Evolutionary conservation across 805 yeast genomes (phyloP), one percentile per base, ranked within the genome.

Genomic region (Suhomyces vadensis): DNA sequence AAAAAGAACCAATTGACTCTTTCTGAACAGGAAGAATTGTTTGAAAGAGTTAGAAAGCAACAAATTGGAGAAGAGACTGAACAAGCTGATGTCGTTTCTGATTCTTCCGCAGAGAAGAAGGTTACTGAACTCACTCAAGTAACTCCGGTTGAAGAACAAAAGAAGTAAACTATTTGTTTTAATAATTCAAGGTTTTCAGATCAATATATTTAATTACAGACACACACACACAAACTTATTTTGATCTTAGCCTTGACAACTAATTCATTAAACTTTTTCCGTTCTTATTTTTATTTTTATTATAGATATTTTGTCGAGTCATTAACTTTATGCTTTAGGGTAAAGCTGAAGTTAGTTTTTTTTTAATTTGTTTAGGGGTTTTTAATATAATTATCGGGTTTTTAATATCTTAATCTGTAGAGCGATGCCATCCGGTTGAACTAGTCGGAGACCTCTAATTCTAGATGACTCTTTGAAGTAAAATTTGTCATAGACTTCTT

Each of bases 21-120:
- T 46, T 55, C 47, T 11, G 67, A 70, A 54, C 61, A 67, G 49
- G 66, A 64, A 16, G 67, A 57, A 31, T 66, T 70, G 53, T 69
- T 70, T 45, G 61, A 51, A 31, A 54, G 61, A 53, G 61, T 69
- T 26, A 48, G 41, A 36, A 26, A 11, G 7, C 33, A 26, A 6
- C 26, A 20, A 27, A 16, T 38, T 4, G 41, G 25, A 7, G 29
- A 22, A 36, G n/a, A 22, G 17, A 23, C 5, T 19, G 36, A 14
- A 14, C 26, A 20, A 3, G 20, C 14, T 3, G 36, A 39, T 3
- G 17, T 35, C 20, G 35, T 22, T 27, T 31, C 44, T 9, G 48
- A 41, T 4, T 26, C 40, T 27, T 24, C 44, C 3, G 37, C 24
- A 16, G 44, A 33, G 8, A 44, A 45, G 44, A 29, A 35, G 5